Percentiles rank a stretch among this genome's conserved stretches.
These are phyloP conservation scores for Epichloe sylvatica DNA, from an alignment of 2,329 filamentous ascomycete genomes.

Conservation along the genomic window DNA sequence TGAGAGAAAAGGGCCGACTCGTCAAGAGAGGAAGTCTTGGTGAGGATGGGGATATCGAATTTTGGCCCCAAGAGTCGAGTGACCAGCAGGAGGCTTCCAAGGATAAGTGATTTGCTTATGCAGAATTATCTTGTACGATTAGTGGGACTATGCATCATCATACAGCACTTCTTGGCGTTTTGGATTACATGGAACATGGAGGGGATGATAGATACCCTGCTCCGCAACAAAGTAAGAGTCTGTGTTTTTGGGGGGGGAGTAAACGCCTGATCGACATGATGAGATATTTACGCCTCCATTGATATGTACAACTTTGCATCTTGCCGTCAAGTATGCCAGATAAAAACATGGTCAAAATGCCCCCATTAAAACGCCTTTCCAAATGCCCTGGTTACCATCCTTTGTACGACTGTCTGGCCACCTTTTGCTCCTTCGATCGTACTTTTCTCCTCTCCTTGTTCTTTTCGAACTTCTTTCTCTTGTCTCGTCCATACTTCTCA, in stretches of 20 bases:
- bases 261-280: background rate
- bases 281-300: background rate
- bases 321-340: background rate
- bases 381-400: conserved; percentile 18
- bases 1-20: conserved; percentile 59
- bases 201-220: background rate
- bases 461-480: conserved; percentile 70
- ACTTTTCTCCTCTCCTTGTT: conserved; percentile 75
- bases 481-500: conserved; percentile 62
- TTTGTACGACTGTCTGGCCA: conserved; percentile 57
- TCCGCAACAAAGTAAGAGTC: background rate
- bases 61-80: conserved; percentile 60
- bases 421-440: conserved; percentile 58
- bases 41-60: conserved; percentile 76
- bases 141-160: background rate
- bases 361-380: conserved; percentile 13
- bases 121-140: background rate
- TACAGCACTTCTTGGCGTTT: background rate
- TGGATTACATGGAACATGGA: background rate
- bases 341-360: background rate
- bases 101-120: background rate
- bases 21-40: conserved; percentile 59
- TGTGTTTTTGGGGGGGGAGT: background rate
- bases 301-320: background rate
- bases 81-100: background rate